Conservation (phyloP, 345 rosid genomes). For the Eucalyptus pumila region DNA sequence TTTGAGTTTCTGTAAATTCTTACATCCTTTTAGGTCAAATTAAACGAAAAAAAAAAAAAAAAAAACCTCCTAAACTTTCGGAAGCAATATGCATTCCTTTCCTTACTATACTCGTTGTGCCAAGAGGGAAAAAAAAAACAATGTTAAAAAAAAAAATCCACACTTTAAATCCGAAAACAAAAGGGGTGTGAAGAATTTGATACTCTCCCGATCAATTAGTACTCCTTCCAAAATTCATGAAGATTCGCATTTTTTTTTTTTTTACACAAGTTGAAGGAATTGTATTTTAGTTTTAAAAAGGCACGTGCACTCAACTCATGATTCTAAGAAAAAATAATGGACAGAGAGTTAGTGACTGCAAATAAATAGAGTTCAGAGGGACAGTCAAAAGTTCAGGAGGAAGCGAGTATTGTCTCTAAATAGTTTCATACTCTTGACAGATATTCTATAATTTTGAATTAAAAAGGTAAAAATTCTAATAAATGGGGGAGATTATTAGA, state of each 20-base stretch:
- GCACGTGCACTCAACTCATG: neutral
- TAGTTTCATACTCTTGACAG: neutral
- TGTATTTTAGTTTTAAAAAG: neutral
- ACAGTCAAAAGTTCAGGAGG: neutral
- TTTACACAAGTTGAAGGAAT: neutral
- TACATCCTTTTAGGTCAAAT: neutral
- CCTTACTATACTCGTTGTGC: neutral
- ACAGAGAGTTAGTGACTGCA: neutral
- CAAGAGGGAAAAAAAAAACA: too few species aligned
- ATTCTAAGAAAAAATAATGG: neutral
- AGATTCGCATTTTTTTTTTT: neutral
- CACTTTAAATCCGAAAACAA: neutral
- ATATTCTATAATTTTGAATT: neutral
- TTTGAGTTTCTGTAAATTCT: neutral
- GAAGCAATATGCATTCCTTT: neutral
- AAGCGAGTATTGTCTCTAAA: neutral
- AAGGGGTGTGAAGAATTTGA: neutral
- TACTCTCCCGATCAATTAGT: neutral
- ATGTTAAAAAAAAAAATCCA: too few species aligned
- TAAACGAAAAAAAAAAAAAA: neutral
- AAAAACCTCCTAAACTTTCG: neutral
- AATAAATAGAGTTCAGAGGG: neutral
- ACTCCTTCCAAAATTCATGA: neutral
- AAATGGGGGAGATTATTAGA: neutral
- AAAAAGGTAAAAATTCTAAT: neutral